Evolutionary conservation across 83 land plant genomes (phyloP).

Genomic region (Diphasiastrum complanatum): DNA sequence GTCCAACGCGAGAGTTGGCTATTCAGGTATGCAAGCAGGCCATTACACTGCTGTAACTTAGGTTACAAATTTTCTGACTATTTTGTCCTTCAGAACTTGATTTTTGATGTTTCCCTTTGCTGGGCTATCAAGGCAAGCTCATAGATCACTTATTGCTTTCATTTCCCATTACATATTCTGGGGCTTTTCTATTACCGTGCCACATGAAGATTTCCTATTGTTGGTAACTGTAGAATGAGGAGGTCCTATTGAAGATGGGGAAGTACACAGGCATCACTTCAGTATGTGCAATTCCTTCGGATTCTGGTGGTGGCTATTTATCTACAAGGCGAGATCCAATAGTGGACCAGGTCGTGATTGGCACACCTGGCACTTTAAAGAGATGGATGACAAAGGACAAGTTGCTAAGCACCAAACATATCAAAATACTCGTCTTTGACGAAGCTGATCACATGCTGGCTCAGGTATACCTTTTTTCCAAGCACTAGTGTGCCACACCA

Average conservation of each 20-base stretch:
- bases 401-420: conserved; percentile 39
- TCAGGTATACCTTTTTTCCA: conserved; percentile 48
- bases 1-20: conserved; percentile 91
- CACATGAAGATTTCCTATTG: not conserved
- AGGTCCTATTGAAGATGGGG: conserved; percentile 74
- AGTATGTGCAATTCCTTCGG: conserved; percentile 58
- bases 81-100: no score
- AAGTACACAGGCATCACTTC: conserved; percentile 71
- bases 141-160: no score
- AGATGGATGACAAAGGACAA: conserved; percentile 49
- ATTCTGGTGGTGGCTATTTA: conserved; percentile 25
- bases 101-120: no score
- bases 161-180: no score
- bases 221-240: conserved; percentile 53
- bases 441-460: conserved; percentile 98
- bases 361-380: conserved; percentile 87
- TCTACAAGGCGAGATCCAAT: conserved; percentile 39
- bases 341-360: conserved; percentile 77
- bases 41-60: not conserved
- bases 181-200: no score
- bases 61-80: no score
- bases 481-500: not conserved
- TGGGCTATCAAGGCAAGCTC: no score
- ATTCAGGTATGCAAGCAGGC: conserved; percentile 44
- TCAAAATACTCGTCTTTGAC: conserved; percentile 95